Conservation (phyloP, 2,329 filamentous ascomycete species). For the Xylariomycetidae sp. region DNA sequence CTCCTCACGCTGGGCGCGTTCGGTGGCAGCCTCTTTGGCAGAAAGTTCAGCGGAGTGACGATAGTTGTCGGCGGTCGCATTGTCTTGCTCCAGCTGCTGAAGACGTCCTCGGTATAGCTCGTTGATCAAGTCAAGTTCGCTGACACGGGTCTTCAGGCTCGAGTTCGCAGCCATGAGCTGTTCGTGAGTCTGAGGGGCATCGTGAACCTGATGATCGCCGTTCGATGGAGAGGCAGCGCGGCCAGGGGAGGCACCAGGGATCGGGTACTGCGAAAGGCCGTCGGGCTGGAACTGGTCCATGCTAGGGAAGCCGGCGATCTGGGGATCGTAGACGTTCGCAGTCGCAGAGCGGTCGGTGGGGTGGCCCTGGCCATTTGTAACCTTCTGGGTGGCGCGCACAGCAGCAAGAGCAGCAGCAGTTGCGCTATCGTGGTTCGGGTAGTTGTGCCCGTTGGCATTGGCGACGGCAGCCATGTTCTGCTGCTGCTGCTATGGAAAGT, state of each 20-base stretch:
- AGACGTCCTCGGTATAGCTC: conserved; percentile 72
- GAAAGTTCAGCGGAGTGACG: conserved; percentile 46
- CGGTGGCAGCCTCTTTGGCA: conserved; percentile 47
- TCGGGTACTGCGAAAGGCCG: conserved; percentile 42
- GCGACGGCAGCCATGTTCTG: conserved; percentile 34
- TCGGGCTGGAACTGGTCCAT: conserved; percentile 64
- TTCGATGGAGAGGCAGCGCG: conserved; percentile 44
- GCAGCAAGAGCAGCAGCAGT: conserved; percentile 47
- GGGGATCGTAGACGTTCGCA: conserved; percentile 66
- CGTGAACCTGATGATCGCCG: conserved; percentile 57
- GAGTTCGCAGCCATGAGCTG: conserved; percentile 75
- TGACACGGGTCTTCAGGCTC: conserved; percentile 88
- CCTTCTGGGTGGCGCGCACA: conserved; percentile 56
- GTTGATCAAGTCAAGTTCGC: conserved; percentile 92
- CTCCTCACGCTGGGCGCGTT: conserved; percentile 50
- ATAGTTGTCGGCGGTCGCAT: conserved; percentile 55
- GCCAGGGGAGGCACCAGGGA: conserved; percentile 47
- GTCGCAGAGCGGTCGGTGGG: conserved; percentile 76
- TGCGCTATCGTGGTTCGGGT: conserved; percentile 43
- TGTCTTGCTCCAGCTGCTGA: conserved; percentile 71
- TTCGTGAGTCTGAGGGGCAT: conserved; percentile 72
- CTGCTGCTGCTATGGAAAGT: conserved; percentile 18
- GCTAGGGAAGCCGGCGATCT: conserved; percentile 67
- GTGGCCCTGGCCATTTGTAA: conserved; percentile 67
- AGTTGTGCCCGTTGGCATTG: conserved; percentile 60